These are phyloP conservation scores for Francoa sonchifolia DNA, from an alignment of 441 rosid species.

Conservation along the genomic window DNA sequence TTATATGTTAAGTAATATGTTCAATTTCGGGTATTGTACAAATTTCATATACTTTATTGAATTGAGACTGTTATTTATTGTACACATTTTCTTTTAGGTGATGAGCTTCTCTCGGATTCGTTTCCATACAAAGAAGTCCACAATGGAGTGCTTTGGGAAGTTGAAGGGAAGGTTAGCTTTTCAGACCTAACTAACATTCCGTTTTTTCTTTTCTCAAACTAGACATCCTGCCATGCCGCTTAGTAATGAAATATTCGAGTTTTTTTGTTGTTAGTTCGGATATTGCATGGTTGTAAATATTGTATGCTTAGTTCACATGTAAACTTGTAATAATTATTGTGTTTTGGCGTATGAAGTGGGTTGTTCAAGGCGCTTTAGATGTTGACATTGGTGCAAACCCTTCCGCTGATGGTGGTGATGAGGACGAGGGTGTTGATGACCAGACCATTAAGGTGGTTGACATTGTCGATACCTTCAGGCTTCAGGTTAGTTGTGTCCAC, in stretches of 20 bases:
- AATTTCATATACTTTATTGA: too few species aligned
- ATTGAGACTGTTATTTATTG: not conserved
- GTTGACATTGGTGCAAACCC: constrained; percentile 95
- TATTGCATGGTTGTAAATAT: too few species aligned
- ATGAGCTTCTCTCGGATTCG: constrained; percentile 92
- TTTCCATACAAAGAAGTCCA: constrained; percentile 74
- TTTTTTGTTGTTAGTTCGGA: too few species aligned
- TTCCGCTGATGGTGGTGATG: constrained; percentile 78
- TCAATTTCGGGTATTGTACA: not conserved
- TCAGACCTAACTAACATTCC: too few species aligned
- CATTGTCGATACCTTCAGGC: constrained; percentile 94
- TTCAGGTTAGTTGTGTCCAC: constrained; percentile 46
- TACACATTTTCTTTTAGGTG: constrained; percentile 34
- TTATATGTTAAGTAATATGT: not conserved
- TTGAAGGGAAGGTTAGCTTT: constrained; percentile 66
- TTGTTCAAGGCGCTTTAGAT: constrained; percentile 55
- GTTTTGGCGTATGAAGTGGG: constrained; percentile 58
- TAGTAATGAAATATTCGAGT: not conserved
- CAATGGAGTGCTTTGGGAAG: constrained; percentile 77
- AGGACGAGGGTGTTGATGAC: constrained; percentile 90
- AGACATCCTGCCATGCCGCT: not conserved
- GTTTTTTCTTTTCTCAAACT: not conserved
- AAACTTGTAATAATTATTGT: not conserved
- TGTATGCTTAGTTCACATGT: not conserved
- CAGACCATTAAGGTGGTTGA: constrained; percentile 69